These are phyloP conservation scores for Beta corolliflora DNA, from an alignment of 179 eudicot genomes.

Conservation along the genomic window DNA sequence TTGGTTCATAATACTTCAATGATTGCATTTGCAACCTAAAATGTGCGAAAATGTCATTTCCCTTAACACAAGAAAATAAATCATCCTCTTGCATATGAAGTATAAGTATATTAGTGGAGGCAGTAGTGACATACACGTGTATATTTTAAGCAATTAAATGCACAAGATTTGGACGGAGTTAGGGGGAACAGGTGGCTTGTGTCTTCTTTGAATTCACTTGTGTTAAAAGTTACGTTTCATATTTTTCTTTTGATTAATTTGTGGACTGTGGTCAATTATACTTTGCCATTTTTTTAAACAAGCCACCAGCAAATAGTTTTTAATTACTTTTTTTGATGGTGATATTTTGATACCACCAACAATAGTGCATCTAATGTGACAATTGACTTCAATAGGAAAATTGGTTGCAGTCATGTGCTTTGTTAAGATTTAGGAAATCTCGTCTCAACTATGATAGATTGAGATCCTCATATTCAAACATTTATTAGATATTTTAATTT, in stretches of 20 bases:
- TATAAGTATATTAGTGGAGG: background rate
- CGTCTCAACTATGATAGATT: too few species aligned
- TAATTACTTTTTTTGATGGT: too few species aligned
- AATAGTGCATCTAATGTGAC: background rate
- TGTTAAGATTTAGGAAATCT: background rate
- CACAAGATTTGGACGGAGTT: conserved; percentile 2
- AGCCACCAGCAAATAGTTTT: too few species aligned
- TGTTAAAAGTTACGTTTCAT: background rate
- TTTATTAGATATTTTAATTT: too few species aligned
- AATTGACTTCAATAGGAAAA: background rate
- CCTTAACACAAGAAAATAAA: background rate
- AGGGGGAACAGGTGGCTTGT: conserved; percentile 10
- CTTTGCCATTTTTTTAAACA: too few species aligned
- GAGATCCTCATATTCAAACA: too few species aligned
- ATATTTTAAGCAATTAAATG: background rate
- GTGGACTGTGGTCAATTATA: background rate
- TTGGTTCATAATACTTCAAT: background rate
- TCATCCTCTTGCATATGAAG: background rate
- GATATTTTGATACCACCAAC: background rate
- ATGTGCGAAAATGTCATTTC: background rate
- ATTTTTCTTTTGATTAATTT: background rate
- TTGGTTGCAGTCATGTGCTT: background rate
- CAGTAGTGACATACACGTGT: background rate
- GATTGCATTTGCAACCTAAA: background rate
- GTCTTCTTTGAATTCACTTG: background rate